These are phyloP conservation scores for Acrodontium crateriforme DNA, from an alignment of 2,329 filamentous ascomycete genomes.

Conservation along the genomic window DNA sequence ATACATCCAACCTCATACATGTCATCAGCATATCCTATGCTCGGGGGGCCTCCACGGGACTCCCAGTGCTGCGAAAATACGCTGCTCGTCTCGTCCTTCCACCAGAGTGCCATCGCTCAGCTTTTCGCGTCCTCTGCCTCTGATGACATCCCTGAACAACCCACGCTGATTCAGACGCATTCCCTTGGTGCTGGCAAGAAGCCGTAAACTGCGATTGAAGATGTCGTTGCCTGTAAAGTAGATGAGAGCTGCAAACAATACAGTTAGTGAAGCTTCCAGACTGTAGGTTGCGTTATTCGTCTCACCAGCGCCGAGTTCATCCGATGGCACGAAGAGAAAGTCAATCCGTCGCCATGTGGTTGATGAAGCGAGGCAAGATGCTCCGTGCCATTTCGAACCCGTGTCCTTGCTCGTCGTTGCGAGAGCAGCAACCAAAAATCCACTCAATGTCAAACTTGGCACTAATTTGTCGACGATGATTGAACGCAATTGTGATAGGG, in stretches of 20 bases:
- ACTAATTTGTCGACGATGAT: constrained; percentile 53
- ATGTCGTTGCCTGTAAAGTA: constrained; percentile 95
- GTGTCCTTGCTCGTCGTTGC: constrained; percentile 38
- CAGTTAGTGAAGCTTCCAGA: no score
- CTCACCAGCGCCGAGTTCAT: constrained; percentile 72
- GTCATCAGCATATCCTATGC: constrained; percentile 63
- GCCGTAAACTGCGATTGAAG: constrained; percentile 75
- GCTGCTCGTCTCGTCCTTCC: constrained; percentile 61
- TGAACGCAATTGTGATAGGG: constrained; percentile 42
- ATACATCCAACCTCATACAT: no score
- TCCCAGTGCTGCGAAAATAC: constrained; percentile 67
- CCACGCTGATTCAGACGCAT: constrained; percentile 80
- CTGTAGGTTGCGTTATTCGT: no score
- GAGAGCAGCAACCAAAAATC: constrained; percentile 58
- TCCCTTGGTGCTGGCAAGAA: constrained; percentile 64
- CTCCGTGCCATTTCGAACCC: constrained; percentile 80
- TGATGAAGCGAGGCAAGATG: constrained; percentile 47
- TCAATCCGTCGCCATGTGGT: constrained; percentile 69
- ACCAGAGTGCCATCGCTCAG: constrained; percentile 55
- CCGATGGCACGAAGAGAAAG: constrained; percentile 65
- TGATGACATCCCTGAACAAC: constrained; percentile 56
- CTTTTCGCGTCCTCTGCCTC: constrained; percentile 44
- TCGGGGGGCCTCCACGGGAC: constrained; percentile 73
- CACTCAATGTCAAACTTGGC: constrained; percentile 40
- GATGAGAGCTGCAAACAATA: no score